Evolutionary conservation across 2,329 filamentous ascomycete species (phyloP).

Genomic region (Camillea tinctor): DNA sequence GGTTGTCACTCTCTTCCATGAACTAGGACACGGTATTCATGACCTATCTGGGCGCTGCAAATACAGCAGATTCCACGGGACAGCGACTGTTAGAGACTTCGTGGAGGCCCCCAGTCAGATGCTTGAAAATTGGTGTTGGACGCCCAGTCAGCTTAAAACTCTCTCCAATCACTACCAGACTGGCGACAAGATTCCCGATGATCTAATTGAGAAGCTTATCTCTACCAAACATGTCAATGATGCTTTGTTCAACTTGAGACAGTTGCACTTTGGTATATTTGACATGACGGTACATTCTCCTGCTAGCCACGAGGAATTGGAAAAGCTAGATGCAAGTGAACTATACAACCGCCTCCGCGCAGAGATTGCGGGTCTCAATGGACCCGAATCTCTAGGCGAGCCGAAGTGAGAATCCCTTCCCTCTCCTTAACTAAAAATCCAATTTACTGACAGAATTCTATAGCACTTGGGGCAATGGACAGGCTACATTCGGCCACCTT

Average conservation of each 20-base stretch:
- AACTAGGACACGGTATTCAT: slow-evolving; percentile 70
- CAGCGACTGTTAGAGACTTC: slow-evolving; percentile 65
- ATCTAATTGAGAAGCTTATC: slow-evolving; percentile 71
- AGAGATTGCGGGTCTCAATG: slow-evolving; percentile 71
- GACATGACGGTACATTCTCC: slow-evolving; percentile 81
- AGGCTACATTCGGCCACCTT: slow-evolving; percentile 79
- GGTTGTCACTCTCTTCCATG: slow-evolving; percentile 80
- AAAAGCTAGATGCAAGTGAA: slow-evolving; percentile 62
- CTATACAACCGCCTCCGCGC: slow-evolving; percentile 72
- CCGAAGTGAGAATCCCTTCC: slow-evolving; percentile 42
- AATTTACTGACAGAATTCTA: slow-evolving; percentile 27
- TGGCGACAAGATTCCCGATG: slow-evolving; percentile 68
- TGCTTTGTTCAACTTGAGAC: slow-evolving; percentile 73
- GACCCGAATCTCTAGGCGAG: slow-evolving; percentile 65
- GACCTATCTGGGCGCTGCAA: slow-evolving; percentile 62
- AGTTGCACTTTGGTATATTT: slow-evolving; percentile 78
- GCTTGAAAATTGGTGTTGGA: slow-evolving; percentile 78
- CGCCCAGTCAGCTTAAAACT: slow-evolving; percentile 59
- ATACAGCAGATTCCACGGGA: slow-evolving; percentile 68
- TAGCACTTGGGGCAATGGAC: slow-evolving; percentile 71
- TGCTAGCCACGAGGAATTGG: slow-evolving; percentile 64
- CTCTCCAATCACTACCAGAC: slow-evolving; percentile 74
- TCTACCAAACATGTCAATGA: slow-evolving; percentile 79
- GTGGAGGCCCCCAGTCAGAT: slow-evolving; percentile 72
- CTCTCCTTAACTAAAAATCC: background rate